Conservation (phyloP, 768 basidiomycete genomes). For the Russula dissimulans region DNA sequence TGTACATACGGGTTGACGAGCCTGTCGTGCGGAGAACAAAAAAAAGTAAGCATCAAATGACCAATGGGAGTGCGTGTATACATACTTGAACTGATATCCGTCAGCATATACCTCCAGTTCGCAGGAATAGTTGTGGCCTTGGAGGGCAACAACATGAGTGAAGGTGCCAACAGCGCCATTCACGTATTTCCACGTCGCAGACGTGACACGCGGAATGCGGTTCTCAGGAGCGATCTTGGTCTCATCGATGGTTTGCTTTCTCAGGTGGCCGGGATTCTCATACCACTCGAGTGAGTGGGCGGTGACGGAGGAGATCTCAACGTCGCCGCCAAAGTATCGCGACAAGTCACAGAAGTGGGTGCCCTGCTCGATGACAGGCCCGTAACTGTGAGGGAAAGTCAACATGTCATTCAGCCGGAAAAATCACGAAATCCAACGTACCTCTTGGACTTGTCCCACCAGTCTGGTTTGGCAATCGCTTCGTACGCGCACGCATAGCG, state of each 20-base stretch:
- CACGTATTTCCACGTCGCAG: constrained; percentile 95
- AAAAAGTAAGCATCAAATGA: not conserved
- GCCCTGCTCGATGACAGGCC: constrained; percentile 83
- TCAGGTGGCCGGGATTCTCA: constrained; percentile 78
- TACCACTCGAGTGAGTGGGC: constrained; percentile 92
- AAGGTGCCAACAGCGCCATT: constrained; percentile 91
- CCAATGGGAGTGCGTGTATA: constrained; percentile 3
- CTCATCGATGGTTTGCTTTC: constrained; percentile 79
- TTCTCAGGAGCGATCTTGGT: constrained; percentile 74
- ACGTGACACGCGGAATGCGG: constrained; percentile 88
- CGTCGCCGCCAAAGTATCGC: constrained; percentile 94
- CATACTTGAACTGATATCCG: constrained; percentile 78
- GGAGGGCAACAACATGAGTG: constrained; percentile 83
- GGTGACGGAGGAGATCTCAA: constrained; percentile 68
- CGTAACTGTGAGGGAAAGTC: constrained; percentile 39
- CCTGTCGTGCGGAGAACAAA: constrained; percentile 29
- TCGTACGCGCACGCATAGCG: constrained; percentile 89
- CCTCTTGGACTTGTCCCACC: constrained; percentile 93
- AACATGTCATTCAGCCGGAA: not conserved
- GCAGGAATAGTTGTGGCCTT: constrained; percentile 89
- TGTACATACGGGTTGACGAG: constrained; percentile 90
- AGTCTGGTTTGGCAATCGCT: constrained; percentile 69
- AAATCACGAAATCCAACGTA: constrained; percentile 20
- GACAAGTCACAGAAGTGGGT: constrained; percentile 98
- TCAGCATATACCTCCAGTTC: constrained; percentile 93